A percentile compares a stretch with the other conserved stretches of the same genome.
Conservation (phyloP, 345 rosid genomes). For the Trapa incisa region DNA sequence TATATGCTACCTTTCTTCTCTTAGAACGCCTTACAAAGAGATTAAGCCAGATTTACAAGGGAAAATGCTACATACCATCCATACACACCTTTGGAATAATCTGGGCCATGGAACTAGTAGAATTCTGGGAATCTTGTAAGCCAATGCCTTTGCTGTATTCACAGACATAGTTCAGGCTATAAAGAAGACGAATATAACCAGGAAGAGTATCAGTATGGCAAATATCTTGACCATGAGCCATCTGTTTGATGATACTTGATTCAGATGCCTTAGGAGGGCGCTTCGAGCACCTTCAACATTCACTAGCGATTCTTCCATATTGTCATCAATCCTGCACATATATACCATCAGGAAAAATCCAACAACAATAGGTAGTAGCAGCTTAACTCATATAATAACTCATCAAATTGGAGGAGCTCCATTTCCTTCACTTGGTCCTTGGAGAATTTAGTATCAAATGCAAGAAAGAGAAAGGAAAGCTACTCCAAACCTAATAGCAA, state of each 20-base stretch:
- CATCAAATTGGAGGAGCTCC: background rate
- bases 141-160: background rate
- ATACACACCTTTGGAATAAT: background rate
- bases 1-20: too few relatives aligned
- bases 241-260: constrained; percentile 72
- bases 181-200: constrained; percentile 50
- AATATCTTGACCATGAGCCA: constrained; percentile 94
- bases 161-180: constrained; percentile 36
- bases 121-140: background rate
- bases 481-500: constrained; percentile 56
- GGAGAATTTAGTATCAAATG: background rate
- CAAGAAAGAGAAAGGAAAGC: background rate
- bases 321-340: constrained; percentile 71
- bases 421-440: background rate
- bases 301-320: constrained; percentile 77
- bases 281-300: constrained; percentile 79
- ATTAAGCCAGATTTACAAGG: too few relatives aligned
- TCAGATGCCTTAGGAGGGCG: constrained; percentile 62
- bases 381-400: background rate
- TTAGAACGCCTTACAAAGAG: too few relatives aligned
- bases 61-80: too few relatives aligned
- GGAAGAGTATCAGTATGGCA: constrained; percentile 52
- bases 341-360: constrained; percentile 12
- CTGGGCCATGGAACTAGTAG: background rate
- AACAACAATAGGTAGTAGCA: background rate